A percentile compares a stretch with the other conserved stretches of the same genome.
Evolutionary conservation across 768 basidiomycete genomes (phyloP).

Genomic region (Naematelia encephala): DNA sequence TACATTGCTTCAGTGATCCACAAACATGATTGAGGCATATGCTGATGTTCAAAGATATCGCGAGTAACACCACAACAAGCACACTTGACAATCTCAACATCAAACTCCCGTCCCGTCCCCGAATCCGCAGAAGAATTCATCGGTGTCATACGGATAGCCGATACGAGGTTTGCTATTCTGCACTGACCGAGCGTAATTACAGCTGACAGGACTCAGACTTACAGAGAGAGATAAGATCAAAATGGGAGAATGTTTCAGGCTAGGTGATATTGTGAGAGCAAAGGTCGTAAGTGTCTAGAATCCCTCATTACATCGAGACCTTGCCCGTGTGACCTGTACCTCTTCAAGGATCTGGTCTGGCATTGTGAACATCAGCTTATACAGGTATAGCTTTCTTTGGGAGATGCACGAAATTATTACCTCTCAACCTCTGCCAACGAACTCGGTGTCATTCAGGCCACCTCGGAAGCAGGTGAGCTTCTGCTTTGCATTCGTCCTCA

Average conservation of each 20-base stretch:
- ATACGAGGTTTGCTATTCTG: slow-evolving; percentile 43
- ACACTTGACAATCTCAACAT: slow-evolving; percentile 42
- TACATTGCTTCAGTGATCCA: not conserved
- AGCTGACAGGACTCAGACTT: slow-evolving; percentile 13
- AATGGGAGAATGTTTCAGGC: slow-evolving; percentile 50
- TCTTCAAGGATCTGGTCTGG: no score
- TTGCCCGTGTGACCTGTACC: no score
- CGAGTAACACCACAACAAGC: slow-evolving; percentile 51
- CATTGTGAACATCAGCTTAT: no score
- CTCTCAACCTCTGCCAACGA: slow-evolving; percentile 51
- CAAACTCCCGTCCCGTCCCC: slow-evolving; percentile 46
- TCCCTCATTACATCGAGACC: no score
- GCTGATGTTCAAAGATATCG: slow-evolving; percentile 26
- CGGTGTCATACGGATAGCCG: slow-evolving; percentile 49
- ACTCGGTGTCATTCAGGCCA: slow-evolving; percentile 49
- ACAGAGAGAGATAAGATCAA: slow-evolving; percentile 47
- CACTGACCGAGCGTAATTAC: not conserved
- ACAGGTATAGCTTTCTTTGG: slow-evolving; percentile 45
- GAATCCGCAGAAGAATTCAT: slow-evolving; percentile 48
- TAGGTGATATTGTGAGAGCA: slow-evolving; percentile 51
- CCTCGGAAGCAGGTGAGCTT: slow-evolving; percentile 46
- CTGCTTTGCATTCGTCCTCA: not conserved
- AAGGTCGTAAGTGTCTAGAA: slow-evolving; percentile 48
- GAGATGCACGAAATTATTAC: slow-evolving; percentile 52
- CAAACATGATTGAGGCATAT: no score